phyloP scores from a whole-genome alignment of 2,329 filamentous ascomycete species.

The Chrysoporthe cubensis region DNA sequence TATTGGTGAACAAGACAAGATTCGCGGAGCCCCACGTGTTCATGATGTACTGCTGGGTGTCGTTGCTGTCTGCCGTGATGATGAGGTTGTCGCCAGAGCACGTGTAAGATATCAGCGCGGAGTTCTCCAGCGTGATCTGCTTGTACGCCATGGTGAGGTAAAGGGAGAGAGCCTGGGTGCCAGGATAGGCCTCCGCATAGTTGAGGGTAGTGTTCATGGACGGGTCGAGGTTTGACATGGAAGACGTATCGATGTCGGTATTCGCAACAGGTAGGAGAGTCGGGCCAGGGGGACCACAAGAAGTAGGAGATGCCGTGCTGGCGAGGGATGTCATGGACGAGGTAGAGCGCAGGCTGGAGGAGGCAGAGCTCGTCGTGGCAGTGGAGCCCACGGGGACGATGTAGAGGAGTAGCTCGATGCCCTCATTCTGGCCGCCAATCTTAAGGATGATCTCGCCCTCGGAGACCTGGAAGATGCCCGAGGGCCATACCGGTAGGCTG shows the following conservation, averaged over 20 bases:
- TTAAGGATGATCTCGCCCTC: background rate
- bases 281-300: background rate
- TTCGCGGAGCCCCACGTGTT: background rate
- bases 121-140: conserved; percentile 3
- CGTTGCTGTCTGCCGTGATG: background rate
- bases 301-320: background rate
- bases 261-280: background rate
- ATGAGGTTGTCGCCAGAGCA: background rate
- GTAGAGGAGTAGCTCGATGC: background rate
- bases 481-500: background rate
- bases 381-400: background rate
- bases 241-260: background rate
- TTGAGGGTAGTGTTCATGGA: background rate
- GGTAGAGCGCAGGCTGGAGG: background rate
- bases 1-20: conserved; percentile 7
- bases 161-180: background rate
- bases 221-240: conserved; percentile 1
- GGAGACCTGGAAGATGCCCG: background rate
- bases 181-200: conserved; percentile 2
- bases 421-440: background rate
- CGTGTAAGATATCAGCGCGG: background rate
- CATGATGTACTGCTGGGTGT: conserved; percentile 3
- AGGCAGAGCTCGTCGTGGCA: background rate
- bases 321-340: background rate
- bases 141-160: conserved; percentile 4